Conservation (phyloP, 106 monocot genomes). For the Agapanthus africanus region DNA sequence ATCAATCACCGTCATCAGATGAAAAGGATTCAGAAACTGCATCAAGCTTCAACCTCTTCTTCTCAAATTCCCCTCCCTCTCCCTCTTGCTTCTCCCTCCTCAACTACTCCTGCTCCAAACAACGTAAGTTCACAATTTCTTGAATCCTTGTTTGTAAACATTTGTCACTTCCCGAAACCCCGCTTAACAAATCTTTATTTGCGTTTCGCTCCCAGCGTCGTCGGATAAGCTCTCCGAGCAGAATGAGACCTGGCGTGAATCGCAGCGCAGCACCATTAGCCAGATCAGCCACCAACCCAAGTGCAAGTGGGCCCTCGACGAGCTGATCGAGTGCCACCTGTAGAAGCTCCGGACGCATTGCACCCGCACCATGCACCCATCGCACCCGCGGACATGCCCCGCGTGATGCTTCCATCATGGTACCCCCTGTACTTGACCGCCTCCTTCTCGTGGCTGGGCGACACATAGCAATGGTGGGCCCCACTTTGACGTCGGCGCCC, state of each 20-base stretch:
- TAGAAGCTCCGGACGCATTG: not conserved
- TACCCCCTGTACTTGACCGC: conserved; percentile 6
- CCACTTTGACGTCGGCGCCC: not conserved
- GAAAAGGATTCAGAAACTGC: too few species aligned
- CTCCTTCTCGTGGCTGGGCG: conserved; percentile 11
- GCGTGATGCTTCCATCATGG: conserved; percentile 10
- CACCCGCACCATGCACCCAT: not conserved
- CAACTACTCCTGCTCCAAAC: not conserved
- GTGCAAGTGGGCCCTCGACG: not conserved
- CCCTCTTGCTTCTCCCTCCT: conserved; percentile 8
- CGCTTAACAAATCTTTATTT: not conserved
- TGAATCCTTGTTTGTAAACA: not conserved
- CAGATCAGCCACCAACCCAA: not conserved
- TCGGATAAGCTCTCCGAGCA: not conserved
- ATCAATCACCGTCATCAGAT: not conserved
- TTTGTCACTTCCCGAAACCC: too few species aligned
- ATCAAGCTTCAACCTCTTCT: too few species aligned
- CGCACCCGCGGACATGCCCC: not conserved
- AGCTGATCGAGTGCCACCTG: conserved; percentile 5
- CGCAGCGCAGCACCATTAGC: not conserved
- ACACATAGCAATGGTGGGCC: conserved; percentile 1
- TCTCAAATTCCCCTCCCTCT: not conserved
- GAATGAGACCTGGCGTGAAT: conserved; percentile 3
- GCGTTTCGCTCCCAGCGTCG: not conserved
- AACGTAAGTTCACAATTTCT: not conserved